Evolutionary conservation across 805 yeast genomes (phyloP).

Genomic region (Metschnikowia proteae): DNA sequence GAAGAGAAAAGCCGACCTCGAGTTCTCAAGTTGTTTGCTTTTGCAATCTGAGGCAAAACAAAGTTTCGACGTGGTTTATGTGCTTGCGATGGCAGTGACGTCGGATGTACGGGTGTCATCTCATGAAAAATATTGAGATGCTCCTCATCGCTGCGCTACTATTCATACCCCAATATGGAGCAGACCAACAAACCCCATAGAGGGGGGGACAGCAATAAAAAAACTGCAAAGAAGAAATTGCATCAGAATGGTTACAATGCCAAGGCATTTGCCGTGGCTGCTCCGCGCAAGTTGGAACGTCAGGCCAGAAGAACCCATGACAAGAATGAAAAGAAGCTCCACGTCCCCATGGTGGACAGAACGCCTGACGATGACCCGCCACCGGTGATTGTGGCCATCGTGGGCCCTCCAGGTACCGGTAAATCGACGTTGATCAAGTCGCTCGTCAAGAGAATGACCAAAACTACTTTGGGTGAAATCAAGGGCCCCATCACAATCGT

Average conservation of each 20-base stretch:
- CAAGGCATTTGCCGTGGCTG: conserved; percentile 44
- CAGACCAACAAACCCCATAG: conserved; percentile 85
- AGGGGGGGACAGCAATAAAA: conserved; percentile 41
- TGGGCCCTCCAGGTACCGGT: conserved; percentile 99
- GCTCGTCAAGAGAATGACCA: conserved; percentile 79
- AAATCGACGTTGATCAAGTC: conserved; percentile 91
- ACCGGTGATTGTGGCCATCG: conserved; percentile 92
- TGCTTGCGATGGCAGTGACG: background rate
- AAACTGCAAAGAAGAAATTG: conserved; percentile 77
- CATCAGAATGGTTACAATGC: conserved; percentile 71
- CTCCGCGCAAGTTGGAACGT: conserved; percentile 80
- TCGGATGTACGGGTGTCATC: conserved; percentile 5
- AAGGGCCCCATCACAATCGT: conserved; percentile 97
- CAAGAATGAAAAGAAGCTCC: conserved; percentile 74
- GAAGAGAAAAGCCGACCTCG: no score
- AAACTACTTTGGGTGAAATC: conserved; percentile 78
- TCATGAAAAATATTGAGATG: conserved; percentile 10
- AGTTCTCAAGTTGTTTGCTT: no score
- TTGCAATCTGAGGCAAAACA: no score
- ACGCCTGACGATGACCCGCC: conserved; percentile 98
- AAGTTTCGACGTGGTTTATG: no score
- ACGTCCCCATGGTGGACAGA: conserved; percentile 96
- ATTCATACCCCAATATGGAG: conserved; percentile 17
- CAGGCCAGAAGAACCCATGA: conserved; percentile 85
- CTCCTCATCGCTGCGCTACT: conserved; percentile 4